Evolutionary conservation across 768 basidiomycete species (phyloP), one percentile per base, ranked within the genome.

Genomic region (Antrodiella citrinella): DNA sequence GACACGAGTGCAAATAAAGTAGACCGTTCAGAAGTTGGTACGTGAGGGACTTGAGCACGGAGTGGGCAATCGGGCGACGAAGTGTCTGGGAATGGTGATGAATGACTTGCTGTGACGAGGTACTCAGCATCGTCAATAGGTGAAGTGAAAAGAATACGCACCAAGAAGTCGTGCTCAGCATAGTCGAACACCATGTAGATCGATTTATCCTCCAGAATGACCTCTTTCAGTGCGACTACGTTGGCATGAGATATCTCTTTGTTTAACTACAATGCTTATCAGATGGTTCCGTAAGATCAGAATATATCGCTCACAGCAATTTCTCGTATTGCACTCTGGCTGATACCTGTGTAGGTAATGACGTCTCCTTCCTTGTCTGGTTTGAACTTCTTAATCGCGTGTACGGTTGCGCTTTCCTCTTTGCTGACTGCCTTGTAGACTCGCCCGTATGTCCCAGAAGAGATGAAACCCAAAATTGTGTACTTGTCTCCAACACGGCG

Each of bases 161-260:
- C 94, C 44, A 98, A 76, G 63, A 98, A 97, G 67, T 99, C 96
- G 61, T 99, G 96, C 61, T 98, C 96, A 4, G 95, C 95, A 59
- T 96, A 99, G 58, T 98, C 95, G 57, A 99, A 98, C 12, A 98
- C 93, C 91, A 99, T 97, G 65, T 93, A 96, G 54, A 99, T 98
- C 1, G 91, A 92, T 66, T 97, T 97, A 57, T 98, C 96, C 63
- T 99, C 95, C 22, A 99, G 71, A 49, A 99, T 93, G 38, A 97
- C 95, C 64, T 98, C 95, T 58, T 86, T 81, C 38, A 99, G 77
- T 0, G 91, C 80, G 7, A 92, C 91, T 1, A 99, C 72, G 59
- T 99, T 97, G 65, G 90, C 87, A 63, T 95, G 92, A 49, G 79
- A 73, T 26, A 93, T 88, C 62, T 95, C 93, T 45, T 88, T 76